These are phyloP conservation scores for Bryum argenteum DNA, from an alignment of 225 moss, liverwort and hornwort genomes.

Conservation along the genomic window DNA sequence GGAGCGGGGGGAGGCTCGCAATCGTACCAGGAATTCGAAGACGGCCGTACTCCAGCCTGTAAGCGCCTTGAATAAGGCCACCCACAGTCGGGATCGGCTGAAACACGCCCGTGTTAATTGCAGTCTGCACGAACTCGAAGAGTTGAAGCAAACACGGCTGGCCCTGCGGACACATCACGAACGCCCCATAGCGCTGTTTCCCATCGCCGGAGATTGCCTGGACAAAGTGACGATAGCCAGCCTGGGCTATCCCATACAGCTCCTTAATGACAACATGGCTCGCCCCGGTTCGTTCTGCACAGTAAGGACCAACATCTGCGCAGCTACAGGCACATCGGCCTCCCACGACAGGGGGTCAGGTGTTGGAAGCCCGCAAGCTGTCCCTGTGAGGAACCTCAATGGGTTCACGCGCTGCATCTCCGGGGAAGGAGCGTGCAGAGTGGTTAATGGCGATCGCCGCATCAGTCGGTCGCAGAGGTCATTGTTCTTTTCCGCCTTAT, in stretches of 20 bases:
- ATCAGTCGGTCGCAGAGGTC: neutral
- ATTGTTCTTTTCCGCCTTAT: neutral
- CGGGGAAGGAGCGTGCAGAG: neutral
- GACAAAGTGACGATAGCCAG: neutral
- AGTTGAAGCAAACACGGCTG: conserved; percentile 25
- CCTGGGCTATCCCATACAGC: conserved; percentile 18
- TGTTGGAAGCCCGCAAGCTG: neutral
- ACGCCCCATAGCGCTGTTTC: conserved; percentile 25
- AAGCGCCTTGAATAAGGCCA: conserved; percentile 5
- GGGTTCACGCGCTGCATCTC: neutral
- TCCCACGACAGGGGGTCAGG: conserved; percentile 9
- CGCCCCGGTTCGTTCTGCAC: neutral
- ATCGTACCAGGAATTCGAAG: conserved; percentile 16
- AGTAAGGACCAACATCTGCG: neutral
- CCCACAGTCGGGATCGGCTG: conserved; percentile 26
- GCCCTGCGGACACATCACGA: neutral
- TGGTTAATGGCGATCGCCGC: neutral
- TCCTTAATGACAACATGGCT: conserved; percentile 18
- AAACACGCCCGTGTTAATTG: conserved; percentile 19
- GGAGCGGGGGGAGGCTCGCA: neutral
- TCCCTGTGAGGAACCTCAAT: neutral
- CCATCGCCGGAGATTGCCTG: conserved; percentile 21
- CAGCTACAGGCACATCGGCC: conserved; percentile 20
- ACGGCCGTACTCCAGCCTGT: conserved; percentile 20
- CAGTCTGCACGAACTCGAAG: conserved; percentile 32